Evolutionary conservation across 257 asterid species (phyloP).

Genomic region (Plectranthus barbatus): DNA sequence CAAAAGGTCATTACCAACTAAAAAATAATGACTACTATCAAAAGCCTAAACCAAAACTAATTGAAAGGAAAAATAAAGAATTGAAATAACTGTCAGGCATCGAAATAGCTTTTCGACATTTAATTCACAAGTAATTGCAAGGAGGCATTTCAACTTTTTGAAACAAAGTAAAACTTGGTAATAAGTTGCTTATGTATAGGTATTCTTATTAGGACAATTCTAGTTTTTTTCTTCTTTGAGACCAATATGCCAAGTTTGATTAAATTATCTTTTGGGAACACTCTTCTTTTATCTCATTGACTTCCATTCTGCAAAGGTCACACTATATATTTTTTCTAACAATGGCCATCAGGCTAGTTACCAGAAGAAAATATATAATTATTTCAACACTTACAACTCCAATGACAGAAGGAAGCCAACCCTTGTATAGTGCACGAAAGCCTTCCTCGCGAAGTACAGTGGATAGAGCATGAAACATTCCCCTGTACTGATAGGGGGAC

Average conservation of each 20-base stretch:
- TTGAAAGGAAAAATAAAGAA: neutral
- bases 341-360: neutral
- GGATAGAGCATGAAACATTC: conserved; percentile 89
- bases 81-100: neutral
- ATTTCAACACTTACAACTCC: conserved; percentile 78
- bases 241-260: neutral
- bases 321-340: neutral
- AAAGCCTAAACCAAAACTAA: neutral
- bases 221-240: neutral
- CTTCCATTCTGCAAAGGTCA: neutral
- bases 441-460: conserved; percentile 98
- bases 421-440: neutral
- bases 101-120: neutral
- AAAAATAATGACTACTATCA: neutral
- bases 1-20: neutral
- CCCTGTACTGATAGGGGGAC: conserved; percentile 86
- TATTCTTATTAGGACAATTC: too few species aligned
- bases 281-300: neutral
- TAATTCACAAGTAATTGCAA: neutral
- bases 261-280: neutral
- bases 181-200: neutral
- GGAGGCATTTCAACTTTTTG: neutral
- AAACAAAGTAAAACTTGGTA: neutral
- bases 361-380: neutral
- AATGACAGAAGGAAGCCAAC: conserved; percentile 31